These are phyloP conservation scores for Penicillium turbatum DNA, from an alignment of 495 filamentous ascomycete genomes.

Conservation along the genomic window DNA sequence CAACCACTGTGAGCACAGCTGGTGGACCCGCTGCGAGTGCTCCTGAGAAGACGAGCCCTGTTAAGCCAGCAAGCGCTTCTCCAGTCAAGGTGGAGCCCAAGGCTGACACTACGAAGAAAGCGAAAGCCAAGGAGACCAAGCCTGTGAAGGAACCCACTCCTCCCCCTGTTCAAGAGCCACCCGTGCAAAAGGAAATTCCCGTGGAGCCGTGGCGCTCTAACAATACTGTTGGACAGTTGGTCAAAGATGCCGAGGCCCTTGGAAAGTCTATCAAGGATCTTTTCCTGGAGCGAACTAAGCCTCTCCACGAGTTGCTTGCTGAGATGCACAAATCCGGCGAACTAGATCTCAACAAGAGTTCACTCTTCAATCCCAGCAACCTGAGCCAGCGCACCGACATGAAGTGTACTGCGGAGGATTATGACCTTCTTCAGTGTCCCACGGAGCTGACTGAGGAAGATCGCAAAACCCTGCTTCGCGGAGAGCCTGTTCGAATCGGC, in stretches of 20 bases:
- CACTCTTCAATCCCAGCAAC: conserved; percentile 53
- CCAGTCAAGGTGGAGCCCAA: conserved; percentile 29
- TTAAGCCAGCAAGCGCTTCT: conserved; percentile 20
- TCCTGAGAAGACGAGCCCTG: conserved; percentile 32
- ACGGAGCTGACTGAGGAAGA: conserved; percentile 38
- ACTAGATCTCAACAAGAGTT: conserved; percentile 45
- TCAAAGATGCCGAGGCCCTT: conserved; percentile 37
- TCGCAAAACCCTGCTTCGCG: conserved; percentile 38
- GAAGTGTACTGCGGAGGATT: conserved; percentile 45
- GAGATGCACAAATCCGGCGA: conserved; percentile 47
- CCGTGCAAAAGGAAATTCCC: conserved; percentile 21
- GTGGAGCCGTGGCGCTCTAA: conserved; percentile 41
- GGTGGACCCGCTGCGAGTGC: conserved; percentile 36
- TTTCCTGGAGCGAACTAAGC: conserved; percentile 37
- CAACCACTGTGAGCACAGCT: conserved; percentile 35
- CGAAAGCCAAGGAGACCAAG: conserved; percentile 36
- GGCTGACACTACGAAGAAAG: conserved; percentile 27
- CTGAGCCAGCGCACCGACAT: conserved; percentile 50
- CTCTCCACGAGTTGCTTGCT: conserved; percentile 44
- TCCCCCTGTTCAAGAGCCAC: conserved; percentile 31
- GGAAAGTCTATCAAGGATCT: conserved; percentile 38
- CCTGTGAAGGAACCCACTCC: conserved; percentile 28
- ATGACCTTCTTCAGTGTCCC: conserved; percentile 36
- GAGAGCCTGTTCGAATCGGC: conserved; percentile 39
- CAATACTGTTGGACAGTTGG: conserved; percentile 39